These are phyloP conservation scores for Aspergillus bertholletiae DNA, from an alignment of 495 filamentous ascomycete species.

Conservation along the genomic window DNA sequence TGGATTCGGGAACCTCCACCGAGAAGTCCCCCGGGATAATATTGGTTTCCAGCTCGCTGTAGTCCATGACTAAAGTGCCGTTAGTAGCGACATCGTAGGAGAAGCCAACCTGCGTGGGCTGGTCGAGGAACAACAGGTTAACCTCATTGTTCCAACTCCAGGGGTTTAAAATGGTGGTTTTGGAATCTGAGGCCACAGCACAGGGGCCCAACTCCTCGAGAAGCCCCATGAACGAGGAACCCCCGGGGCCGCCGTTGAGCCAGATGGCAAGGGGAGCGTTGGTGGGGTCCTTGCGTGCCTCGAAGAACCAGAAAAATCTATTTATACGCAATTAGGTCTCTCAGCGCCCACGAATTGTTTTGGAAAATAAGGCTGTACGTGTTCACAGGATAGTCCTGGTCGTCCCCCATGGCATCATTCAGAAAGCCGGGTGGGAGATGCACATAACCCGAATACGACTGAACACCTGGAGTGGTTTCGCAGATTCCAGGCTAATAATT, in stretches of 20 bases:
- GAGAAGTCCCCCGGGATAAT: background rate
- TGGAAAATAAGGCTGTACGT: constrained; percentile 25
- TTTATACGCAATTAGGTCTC: no score
- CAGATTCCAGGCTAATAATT: constrained; percentile 9
- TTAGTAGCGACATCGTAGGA: constrained; percentile 49
- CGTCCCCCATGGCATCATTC: background rate
- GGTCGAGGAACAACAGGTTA: constrained; percentile 64
- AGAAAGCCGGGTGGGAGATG: constrained; percentile 4
- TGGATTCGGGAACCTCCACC: constrained; percentile 38
- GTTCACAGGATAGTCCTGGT: constrained; percentile 61
- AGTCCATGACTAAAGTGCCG: constrained; percentile 16
- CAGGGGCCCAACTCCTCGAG: constrained; percentile 65
- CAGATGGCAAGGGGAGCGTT: constrained; percentile 51
- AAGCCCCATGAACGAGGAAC: constrained; percentile 57
- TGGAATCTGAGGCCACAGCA: constrained; percentile 49
- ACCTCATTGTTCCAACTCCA: constrained; percentile 58
- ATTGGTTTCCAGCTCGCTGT: background rate
- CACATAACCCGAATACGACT: constrained; percentile 6
- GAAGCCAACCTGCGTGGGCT: constrained; percentile 61
- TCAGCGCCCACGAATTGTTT: no score
- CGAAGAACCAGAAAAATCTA: constrained; percentile 74
- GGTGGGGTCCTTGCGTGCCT: constrained; percentile 34
- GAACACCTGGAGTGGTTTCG: constrained; percentile 1
- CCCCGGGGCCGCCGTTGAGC: constrained; percentile 57
- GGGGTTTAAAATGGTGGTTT: constrained; percentile 32